Evolutionary conservation across 2,329 filamentous ascomycete genomes (phyloP).

Genomic region (Rutstroemia sydowiana): DNA sequence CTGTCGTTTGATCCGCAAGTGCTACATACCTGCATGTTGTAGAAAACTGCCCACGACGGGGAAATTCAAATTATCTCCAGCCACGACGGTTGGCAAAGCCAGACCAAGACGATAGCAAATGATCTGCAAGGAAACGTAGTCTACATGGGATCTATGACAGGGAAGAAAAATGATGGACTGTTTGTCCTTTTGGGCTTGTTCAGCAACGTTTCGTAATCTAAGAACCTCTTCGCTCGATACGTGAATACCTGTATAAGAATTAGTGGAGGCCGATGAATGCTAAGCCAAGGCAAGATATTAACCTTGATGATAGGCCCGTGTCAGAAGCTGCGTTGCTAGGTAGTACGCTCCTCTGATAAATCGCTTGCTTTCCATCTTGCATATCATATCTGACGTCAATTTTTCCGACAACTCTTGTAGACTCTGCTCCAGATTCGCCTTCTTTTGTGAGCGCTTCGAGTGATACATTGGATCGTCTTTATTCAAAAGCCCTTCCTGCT

Average conservation of each 20-base stretch:
- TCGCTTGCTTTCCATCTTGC: slow-evolving; percentile 92
- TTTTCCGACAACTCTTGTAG: slow-evolving; percentile 76
- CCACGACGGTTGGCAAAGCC: slow-evolving; percentile 82
- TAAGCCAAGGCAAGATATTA: slow-evolving; percentile 11
- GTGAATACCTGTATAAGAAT: slow-evolving; percentile 56
- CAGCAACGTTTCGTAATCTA: slow-evolving; percentile 71
- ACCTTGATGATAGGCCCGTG: slow-evolving; percentile 91
- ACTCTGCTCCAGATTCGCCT: slow-evolving; percentile 60
- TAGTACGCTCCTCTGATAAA: slow-evolving; percentile 95
- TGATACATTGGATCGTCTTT: slow-evolving; percentile 47
- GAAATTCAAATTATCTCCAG: slow-evolving; percentile 94
- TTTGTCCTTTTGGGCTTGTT: slow-evolving; percentile 75
- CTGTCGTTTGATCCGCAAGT: neutral
- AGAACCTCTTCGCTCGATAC: slow-evolving; percentile 92
- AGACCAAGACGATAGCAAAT: slow-evolving; percentile 93
- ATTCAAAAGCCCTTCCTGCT: slow-evolving; percentile 62
- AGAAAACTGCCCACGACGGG: slow-evolving; percentile 83
- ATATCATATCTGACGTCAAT: slow-evolving; percentile 93
- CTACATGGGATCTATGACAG: slow-evolving; percentile 89
- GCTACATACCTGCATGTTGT: slow-evolving; percentile 67
- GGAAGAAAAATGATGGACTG: slow-evolving; percentile 95
- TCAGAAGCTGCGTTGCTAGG: slow-evolving; percentile 76
- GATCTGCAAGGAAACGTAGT: slow-evolving; percentile 90
- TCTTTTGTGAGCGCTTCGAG: slow-evolving; percentile 46
- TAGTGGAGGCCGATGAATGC: neutral